Evolutionary conservation across 495 filamentous ascomycete species (phyloP), one percentile per base, ranked within the genome.

Genomic region (Trichoderma orchidacearum): DNA sequence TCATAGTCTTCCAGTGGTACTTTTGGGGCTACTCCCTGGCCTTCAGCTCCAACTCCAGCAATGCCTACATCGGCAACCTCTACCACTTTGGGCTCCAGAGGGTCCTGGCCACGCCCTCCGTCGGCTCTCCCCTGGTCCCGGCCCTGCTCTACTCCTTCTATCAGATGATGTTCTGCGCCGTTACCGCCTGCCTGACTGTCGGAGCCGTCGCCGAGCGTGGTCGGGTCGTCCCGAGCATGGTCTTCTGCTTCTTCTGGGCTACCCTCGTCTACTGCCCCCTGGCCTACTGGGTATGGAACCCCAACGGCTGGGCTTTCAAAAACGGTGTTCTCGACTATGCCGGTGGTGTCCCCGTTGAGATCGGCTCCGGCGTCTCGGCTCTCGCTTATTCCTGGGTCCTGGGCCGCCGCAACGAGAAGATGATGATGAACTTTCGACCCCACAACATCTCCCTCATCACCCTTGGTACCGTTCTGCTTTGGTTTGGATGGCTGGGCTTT

Each of bases 401-500:
- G 55, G 94, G 94, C 56, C 87, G 90, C 62, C 89, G 94, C 55
- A 93, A 96, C 75, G 93, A 97, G 77, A 94, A 90, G 79, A 96
- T 97, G 93, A 95, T 97, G 85, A 80, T 96, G 68, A 95, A 81
- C 58, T 95, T 89, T 79, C 85, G 89, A 54, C 94, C 93, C 1
- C 93, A 98, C 81, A 98, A 97, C 74, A 92, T 97, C 62, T 96
- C 93, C 7, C 78, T 97, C 62, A 97, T 98, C 69, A 87, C 92
- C 8, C 85, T 98, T 62, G 93, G 93, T 51, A 97, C 93, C 8
- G 80, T 94, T 56, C 81, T 98, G 66, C 86, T 98, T 51, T 97
- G 92, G 92, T 96, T 97, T 67, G 93, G 93, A 64, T 97, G 94
- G 93, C 76, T 98, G 59, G 94, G 90, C 36, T 98, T 98, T 81